A percentile compares a stretch with the other conserved stretches of the same genome.
Evolutionary conservation across 768 basidiomycete genomes (phyloP).

Genomic region (Hygrophorus russula): DNA sequence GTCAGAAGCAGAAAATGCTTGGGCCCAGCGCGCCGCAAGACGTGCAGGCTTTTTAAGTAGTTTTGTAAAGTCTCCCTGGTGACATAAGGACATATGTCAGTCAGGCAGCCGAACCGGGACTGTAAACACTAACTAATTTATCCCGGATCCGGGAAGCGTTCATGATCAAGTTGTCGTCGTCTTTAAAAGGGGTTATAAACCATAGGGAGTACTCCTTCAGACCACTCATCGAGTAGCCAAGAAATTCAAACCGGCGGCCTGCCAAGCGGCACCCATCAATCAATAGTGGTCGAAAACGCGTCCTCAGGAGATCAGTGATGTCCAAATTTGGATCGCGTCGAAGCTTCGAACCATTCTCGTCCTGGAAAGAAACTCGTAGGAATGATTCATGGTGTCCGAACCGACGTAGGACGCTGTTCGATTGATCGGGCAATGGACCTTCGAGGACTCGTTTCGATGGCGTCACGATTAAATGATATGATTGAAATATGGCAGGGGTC

Average conservation of each 20-base stretch:
- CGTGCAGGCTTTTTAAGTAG: conserved; percentile 30
- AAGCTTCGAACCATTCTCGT: conserved; percentile 30
- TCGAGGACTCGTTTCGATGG: conserved; percentile 27
- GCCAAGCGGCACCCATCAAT: conserved; percentile 25
- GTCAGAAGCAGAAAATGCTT: conserved; percentile 42
- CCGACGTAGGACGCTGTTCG: conserved; percentile 14
- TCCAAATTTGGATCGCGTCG: conserved; percentile 19
- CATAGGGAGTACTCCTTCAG: conserved; percentile 36
- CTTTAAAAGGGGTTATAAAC: conserved; percentile 33
- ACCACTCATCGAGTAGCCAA: conserved; percentile 45
- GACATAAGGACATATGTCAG: too few relatives aligned
- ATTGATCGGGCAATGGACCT: conserved; percentile 20
- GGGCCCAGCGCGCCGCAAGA: conserved; percentile 41
- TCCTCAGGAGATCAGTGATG: conserved; percentile 19
- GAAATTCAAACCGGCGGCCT: conserved; percentile 31
- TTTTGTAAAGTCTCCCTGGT: conserved; percentile 28
- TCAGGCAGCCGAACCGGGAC: too few relatives aligned
- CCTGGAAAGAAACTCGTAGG: conserved; percentile 36
- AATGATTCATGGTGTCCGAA: conserved; percentile 30
- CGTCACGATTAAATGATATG: conserved; percentile 28
- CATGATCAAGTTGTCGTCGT: conserved; percentile 11
- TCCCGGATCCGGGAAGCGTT: conserved; percentile 19
- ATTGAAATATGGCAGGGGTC: conserved; percentile 11
- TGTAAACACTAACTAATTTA: conserved; percentile 18
- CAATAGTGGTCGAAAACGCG: conserved; percentile 24